A percentile compares a stretch with the other conserved stretches of the same genome.
Conservation (phyloP, 2,329 filamentous ascomycete genomes). For the Penicillium sp. region DNA sequence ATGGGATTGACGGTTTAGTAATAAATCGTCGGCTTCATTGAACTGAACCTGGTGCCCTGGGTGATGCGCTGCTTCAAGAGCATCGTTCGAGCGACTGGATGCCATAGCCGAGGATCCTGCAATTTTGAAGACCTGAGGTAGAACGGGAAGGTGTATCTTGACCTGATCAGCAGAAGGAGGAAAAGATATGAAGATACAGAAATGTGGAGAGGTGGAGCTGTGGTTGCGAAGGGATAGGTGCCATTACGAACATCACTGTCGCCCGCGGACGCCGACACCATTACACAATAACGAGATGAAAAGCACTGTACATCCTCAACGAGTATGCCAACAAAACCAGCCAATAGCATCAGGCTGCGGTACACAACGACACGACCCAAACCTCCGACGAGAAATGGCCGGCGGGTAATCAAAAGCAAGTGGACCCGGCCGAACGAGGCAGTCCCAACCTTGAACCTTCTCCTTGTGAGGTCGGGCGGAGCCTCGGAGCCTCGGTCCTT, state of each 20-base stretch:
- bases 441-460: constrained; percentile 24
- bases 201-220: not conserved
- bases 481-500: constrained; percentile 40
- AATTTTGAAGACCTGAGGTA: not conserved
- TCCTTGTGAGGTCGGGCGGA: constrained; percentile 6
- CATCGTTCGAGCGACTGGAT: not conserved
- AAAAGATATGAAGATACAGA: not conserved
- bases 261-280: not conserved
- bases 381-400: not conserved
- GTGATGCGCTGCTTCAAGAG: not conserved
- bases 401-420: not conserved
- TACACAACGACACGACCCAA: not conserved
- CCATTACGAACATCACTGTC: constrained; percentile 2
- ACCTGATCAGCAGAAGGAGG: not conserved
- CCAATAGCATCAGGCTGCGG: not conserved
- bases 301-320: not conserved
- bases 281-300: not conserved
- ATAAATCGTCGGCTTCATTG: not conserved
- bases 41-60: not conserved
- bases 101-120: not conserved
- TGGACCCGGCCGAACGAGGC: constrained; percentile 22
- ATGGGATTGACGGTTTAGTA: not conserved
- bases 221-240: not conserved
- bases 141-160: not conserved
- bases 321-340: not conserved